Conservation (phyloP, 2,329 filamentous ascomycete genomes). For the Calycina herbarum region DNA sequence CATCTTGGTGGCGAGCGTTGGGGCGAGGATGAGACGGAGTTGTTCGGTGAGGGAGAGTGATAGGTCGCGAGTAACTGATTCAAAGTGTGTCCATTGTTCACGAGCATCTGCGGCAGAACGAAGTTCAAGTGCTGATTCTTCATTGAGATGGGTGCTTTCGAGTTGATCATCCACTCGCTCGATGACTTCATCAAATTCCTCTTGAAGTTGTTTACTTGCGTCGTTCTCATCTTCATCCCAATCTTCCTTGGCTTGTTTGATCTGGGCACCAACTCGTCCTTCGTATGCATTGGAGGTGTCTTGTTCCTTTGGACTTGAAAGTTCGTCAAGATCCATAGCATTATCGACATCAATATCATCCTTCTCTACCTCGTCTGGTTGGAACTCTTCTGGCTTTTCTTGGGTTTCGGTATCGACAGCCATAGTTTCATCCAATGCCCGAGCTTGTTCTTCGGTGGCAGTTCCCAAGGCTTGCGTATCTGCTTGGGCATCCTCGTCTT, state of each 20-base stretch:
- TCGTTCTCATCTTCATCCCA: slow-evolving; percentile 51
- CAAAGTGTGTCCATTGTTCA: slow-evolving; percentile 81
- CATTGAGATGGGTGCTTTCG: slow-evolving; percentile 67
- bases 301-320: slow-evolving; percentile 43
- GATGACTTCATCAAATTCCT: slow-evolving; percentile 40
- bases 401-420: slow-evolving; percentile 72
- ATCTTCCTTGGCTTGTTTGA: slow-evolving; percentile 45
- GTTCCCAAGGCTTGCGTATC: slow-evolving; percentile 91
- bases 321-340: slow-evolving; percentile 44
- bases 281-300: slow-evolving; percentile 53
- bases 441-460: slow-evolving; percentile 82
- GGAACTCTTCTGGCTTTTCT: slow-evolving; percentile 55
- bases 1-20: slow-evolving; percentile 92
- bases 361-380: slow-evolving; percentile 43
- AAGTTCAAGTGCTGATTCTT: slow-evolving; percentile 20
- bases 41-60: slow-evolving; percentile 91
- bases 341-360: slow-evolving; percentile 48
- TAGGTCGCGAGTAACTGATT: slow-evolving; percentile 78
- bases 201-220: slow-evolving; percentile 44
- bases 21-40: slow-evolving; percentile 90
- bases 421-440: slow-evolving; percentile 84
- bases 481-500: slow-evolving; percentile 76
- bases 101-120: slow-evolving; percentile 60
- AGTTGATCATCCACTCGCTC: slow-evolving; percentile 55
- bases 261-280: slow-evolving; percentile 59